These are phyloP conservation scores for Sisymbrium irio DNA, from an alignment of 345 rosid species.

Conservation along the genomic window DNA sequence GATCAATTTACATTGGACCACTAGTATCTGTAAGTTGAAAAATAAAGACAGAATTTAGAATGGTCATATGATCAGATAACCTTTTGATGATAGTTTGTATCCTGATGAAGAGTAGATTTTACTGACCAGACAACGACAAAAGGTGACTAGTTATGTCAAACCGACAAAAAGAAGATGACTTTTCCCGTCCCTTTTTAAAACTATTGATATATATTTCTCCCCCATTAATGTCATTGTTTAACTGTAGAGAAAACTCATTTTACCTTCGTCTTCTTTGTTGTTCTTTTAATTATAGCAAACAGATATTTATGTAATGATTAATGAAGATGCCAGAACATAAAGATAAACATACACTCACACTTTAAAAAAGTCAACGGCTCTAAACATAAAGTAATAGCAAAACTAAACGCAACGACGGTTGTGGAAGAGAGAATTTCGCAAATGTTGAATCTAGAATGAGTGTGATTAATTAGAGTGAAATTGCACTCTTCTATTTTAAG, in stretches of 20 bases:
- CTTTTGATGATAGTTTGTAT: constrained; percentile 5
- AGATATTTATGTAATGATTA: background rate
- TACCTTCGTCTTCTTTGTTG: background rate
- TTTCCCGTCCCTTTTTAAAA: background rate
- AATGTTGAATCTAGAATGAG: background rate
- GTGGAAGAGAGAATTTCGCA: background rate
- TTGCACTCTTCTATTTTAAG: background rate
- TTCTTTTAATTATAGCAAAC: background rate
- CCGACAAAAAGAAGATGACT: constrained; percentile 23
- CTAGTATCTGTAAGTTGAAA: background rate
- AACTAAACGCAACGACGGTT: background rate
- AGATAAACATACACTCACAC: background rate
- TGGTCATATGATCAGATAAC: constrained; percentile 5
- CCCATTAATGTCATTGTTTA: background rate
- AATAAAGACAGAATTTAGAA: background rate
- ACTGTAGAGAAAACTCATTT: background rate
- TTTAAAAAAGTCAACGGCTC: background rate
- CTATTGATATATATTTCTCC: background rate
- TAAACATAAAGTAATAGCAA: background rate
- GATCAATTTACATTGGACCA: constrained; percentile 13
- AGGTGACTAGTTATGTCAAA: constrained; percentile 11
- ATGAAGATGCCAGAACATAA: background rate
- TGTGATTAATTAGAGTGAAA: background rate
- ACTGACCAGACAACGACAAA: constrained; percentile 8
- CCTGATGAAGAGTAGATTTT: background rate